phyloP scores from a whole-genome alignment of 2,329 filamentous ascomycete genomes.

The Rutstroemia sp. region DNA sequence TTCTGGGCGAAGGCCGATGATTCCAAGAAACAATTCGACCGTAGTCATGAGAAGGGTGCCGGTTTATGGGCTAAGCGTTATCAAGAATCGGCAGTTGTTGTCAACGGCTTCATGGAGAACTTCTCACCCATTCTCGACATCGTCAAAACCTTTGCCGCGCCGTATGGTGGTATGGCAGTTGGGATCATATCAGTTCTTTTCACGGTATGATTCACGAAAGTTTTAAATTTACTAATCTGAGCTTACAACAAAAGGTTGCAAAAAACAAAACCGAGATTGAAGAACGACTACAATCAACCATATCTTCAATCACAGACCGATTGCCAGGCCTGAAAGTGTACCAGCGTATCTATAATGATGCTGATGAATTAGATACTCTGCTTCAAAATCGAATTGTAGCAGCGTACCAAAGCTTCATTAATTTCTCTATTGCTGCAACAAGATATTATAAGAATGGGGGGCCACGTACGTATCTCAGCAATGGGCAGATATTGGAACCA shows the following conservation, averaged over 20 bases:
- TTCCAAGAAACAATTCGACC: not conserved
- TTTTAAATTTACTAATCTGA: not conserved
- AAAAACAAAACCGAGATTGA: not conserved
- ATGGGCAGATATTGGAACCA: too few species aligned
- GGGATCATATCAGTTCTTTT: not conserved
- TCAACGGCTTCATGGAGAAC: not conserved
- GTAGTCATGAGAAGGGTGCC: not conserved
- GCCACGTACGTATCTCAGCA: too few species aligned
- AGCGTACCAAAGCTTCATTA: not conserved
- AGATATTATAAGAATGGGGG: not conserved
- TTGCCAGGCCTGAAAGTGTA: not conserved
- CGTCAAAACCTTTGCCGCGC: not conserved
- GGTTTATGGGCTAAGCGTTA: not conserved
- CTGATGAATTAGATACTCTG: not conserved
- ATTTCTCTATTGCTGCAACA: not conserved
- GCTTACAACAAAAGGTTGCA: not conserved
- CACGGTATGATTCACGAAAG: not conserved
- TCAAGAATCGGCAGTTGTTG: not conserved
- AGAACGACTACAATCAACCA: not conserved
- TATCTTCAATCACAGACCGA: not conserved
- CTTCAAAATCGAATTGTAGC: not conserved
- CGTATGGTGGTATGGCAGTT: not conserved
- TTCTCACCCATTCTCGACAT: not conserved
- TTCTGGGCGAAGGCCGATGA: not conserved
- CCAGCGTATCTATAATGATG: not conserved